Evolutionary conservation across 2,329 filamentous ascomycete species (phyloP).

Genomic region (Diplodia corticola): DNA sequence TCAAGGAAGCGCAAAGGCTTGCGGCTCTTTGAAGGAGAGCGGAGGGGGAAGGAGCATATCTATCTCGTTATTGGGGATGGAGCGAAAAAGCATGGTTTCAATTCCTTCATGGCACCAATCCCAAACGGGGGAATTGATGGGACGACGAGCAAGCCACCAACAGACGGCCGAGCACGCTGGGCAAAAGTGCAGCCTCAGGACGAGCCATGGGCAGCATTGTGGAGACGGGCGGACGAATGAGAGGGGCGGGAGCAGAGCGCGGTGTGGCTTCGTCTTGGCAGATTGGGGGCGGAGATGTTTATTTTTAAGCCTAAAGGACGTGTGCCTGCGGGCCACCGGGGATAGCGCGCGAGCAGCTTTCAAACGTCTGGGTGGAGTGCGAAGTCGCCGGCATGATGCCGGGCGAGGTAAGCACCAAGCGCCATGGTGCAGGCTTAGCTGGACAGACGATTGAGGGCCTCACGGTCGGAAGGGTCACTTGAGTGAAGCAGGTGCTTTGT

Average conservation of each 20-base stretch:
- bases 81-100: background rate
- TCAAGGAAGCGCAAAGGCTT: background rate
- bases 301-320: background rate
- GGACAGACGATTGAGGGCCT: background rate
- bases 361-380: background rate
- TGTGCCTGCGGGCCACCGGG: background rate
- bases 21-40: background rate
- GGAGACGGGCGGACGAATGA: background rate
- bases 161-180: background rate
- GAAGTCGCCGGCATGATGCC: background rate
- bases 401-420: background rate
- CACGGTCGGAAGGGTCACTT: background rate
- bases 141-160: background rate
- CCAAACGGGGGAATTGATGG: background rate
- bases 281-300: background rate
- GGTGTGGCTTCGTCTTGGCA: background rate
- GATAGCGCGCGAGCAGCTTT: background rate
- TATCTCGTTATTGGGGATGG: background rate
- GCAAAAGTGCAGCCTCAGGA: background rate
- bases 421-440: background rate
- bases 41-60: background rate
- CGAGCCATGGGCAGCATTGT: background rate
- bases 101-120: background rate
- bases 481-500: background rate
- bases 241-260: background rate